Conservation (phyloP, 2,329 filamentous ascomycete genomes). For the Pseudogymnoascus sp. region DNA sequence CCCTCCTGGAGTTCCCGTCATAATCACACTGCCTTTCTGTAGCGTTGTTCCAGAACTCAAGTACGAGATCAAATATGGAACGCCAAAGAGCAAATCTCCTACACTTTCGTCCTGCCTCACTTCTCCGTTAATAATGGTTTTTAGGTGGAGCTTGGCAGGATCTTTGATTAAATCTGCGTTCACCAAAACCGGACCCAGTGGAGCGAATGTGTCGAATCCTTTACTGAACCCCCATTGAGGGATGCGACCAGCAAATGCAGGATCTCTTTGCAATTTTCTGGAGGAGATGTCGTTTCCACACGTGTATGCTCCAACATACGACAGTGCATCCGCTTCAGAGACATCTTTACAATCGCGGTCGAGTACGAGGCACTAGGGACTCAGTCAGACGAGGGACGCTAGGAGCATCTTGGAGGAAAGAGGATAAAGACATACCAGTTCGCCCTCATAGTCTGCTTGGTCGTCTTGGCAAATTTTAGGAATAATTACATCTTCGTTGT, state of each 20-base stretch:
- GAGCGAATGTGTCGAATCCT: slow-evolving; percentile 38
- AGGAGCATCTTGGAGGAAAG: not conserved
- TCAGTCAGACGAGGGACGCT: not conserved
- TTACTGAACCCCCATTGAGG: slow-evolving; percentile 39
- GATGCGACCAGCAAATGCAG: slow-evolving; percentile 34
- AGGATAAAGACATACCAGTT: slow-evolving; percentile 11
- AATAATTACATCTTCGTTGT: slow-evolving; percentile 34
- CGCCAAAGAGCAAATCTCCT: slow-evolving; percentile 40
- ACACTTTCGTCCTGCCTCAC: slow-evolving; percentile 40
- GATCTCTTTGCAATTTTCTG: slow-evolving; percentile 34
- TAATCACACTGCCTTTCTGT: slow-evolving; percentile 33
- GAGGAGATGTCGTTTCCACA: slow-evolving; percentile 36
- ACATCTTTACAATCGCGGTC: slow-evolving; percentile 34
- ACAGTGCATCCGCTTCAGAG: slow-evolving; percentile 30
- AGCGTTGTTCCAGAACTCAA: slow-evolving; percentile 33
- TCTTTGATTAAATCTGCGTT: slow-evolving; percentile 12
- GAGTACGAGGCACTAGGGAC: slow-evolving; percentile 31
- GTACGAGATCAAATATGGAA: slow-evolving; percentile 30
- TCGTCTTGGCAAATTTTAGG: slow-evolving; percentile 43
- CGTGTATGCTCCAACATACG: slow-evolving; percentile 36
- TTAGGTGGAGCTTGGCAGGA: slow-evolving; percentile 35
- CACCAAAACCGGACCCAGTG: slow-evolving; percentile 36
- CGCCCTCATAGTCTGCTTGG: slow-evolving; percentile 17
- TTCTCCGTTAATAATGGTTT: slow-evolving; percentile 37
- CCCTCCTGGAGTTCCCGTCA: slow-evolving; percentile 37